Conservation (phyloP, 1,284 basidiomycete species). For the Ustanciosporium gigantosporum region DNA sequence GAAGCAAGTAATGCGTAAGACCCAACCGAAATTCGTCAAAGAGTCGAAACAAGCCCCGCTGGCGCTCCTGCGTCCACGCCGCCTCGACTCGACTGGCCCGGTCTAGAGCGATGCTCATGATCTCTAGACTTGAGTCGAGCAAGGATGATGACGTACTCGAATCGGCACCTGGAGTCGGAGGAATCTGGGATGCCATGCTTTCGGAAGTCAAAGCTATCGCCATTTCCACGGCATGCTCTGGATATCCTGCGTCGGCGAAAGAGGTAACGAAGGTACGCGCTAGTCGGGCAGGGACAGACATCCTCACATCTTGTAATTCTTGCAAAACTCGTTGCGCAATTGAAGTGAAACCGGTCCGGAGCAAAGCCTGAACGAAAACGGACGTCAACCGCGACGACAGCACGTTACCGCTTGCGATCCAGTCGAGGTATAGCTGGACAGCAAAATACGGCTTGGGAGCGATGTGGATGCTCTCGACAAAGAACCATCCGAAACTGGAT, state of each 20-base stretch:
- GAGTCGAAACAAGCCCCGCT: conserved; percentile 10
- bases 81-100: conserved; percentile 7
- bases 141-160: not conserved
- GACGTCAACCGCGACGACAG: conserved; percentile 10
- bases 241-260: conserved; percentile 29
- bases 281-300: conserved; percentile 9
- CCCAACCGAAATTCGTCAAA: conserved; percentile 37
- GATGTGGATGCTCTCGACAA: conserved; percentile 10
- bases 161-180: not conserved
- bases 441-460: conserved; percentile 7
- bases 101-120: conserved; percentile 33
- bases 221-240: conserved; percentile 25
- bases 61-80: not conserved
- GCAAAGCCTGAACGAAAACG: conserved; percentile 11
- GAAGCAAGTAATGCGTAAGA: conserved; percentile 20
- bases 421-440: conserved; percentile 32
- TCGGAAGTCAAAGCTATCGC: conserved; percentile 7
- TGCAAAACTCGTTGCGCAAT: conserved; percentile 14
- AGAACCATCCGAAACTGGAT: conserved; percentile 26
- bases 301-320: conserved; percentile 14
- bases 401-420: conserved; percentile 27
- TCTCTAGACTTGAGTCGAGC: conserved; percentile 7
- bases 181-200: not conserved
- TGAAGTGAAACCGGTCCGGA: conserved; percentile 10
- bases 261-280: conserved; percentile 20